Conservation (phyloP, 2,329 filamentous ascomycete species). For the Pseudophaeomoniella oleicola region DNA sequence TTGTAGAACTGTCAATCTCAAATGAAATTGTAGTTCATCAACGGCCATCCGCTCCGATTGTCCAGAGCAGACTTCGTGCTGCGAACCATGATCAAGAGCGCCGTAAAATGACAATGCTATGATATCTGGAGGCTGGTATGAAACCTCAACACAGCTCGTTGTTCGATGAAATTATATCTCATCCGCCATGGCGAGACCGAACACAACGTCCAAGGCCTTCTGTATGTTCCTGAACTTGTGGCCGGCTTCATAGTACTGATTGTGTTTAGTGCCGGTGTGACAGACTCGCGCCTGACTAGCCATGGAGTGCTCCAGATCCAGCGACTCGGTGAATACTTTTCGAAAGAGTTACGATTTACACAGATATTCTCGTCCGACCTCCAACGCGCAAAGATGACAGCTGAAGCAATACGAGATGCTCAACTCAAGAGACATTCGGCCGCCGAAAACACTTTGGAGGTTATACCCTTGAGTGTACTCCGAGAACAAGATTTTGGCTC, state of each 20-base stretch:
- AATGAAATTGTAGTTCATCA: too few species aligned
- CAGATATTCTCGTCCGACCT: conserved; percentile 67
- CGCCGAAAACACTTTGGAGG: conserved; percentile 1
- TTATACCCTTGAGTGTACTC: conserved; percentile 11
- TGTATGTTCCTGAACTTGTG: conserved; percentile 2
- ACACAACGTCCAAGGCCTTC: conserved; percentile 57
- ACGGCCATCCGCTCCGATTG: too few species aligned
- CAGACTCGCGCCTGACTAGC: conserved; percentile 66
- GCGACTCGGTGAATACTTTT: conserved; percentile 52
- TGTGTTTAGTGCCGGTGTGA: conserved; percentile 53
- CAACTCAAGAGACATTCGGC: conserved; percentile 20
- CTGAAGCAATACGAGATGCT: conserved; percentile 47
- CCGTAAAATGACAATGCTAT: too few species aligned
- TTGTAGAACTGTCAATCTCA: too few species aligned
- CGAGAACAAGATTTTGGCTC: conserved; percentile 27
- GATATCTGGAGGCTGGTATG: too few species aligned
- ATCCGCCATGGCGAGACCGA: conserved; percentile 83
- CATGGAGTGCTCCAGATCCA: conserved; percentile 71
- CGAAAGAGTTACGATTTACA: conserved; percentile 49
- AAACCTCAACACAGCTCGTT: too few species aligned
- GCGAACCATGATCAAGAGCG: too few species aligned
- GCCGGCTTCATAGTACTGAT: conserved; percentile 2
- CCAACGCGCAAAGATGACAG: conserved; percentile 58
- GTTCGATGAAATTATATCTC: conserved; percentile 51
- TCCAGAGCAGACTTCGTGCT: too few species aligned